Conservation (phyloP, 148 eudicot genomes). For the Diospyros lotus region DNA sequence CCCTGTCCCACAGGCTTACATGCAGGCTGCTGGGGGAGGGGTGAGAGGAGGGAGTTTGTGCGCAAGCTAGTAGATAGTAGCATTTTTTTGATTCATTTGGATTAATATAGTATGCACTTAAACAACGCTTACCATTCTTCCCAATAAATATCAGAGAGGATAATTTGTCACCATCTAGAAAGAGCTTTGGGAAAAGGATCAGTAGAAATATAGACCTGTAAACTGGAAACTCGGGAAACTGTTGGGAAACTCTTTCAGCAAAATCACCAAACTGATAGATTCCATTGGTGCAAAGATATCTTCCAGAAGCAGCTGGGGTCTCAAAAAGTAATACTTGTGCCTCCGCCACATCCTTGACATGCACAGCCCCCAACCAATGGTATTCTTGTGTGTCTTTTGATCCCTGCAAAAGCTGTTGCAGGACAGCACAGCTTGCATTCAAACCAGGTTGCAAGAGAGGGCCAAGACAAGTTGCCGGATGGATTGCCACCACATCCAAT, state of each 20-base stretch:
- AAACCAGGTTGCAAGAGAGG: constrained; percentile 68
- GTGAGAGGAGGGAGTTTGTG: no score
- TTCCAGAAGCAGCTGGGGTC: constrained; percentile 66
- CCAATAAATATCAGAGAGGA: no score
- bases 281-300: constrained; percentile 88
- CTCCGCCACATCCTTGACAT: constrained; percentile 80
- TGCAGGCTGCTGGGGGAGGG: no score
- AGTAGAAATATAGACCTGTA: constrained; percentile 45
- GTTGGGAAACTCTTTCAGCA: constrained; percentile 57
- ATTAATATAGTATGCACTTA: no score
- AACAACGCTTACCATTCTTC: no score
- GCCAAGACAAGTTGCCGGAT: constrained; percentile 84
- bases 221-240: constrained; percentile 72
- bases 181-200: no score
- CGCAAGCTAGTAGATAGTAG: no score
- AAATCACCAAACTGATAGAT: constrained; percentile 82
- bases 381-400: constrained; percentile 78
- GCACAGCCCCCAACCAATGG: constrained; percentile 89
- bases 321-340: constrained; percentile 75
- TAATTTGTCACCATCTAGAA: no score
- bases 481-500: constrained; percentile 65
- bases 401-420: constrained; percentile 73
- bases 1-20: no score
- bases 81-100: no score
- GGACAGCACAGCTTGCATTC: constrained; percentile 83